phyloP scores from a whole-genome alignment of 441 rosid genomes.

The Isatis lusitanica region DNA sequence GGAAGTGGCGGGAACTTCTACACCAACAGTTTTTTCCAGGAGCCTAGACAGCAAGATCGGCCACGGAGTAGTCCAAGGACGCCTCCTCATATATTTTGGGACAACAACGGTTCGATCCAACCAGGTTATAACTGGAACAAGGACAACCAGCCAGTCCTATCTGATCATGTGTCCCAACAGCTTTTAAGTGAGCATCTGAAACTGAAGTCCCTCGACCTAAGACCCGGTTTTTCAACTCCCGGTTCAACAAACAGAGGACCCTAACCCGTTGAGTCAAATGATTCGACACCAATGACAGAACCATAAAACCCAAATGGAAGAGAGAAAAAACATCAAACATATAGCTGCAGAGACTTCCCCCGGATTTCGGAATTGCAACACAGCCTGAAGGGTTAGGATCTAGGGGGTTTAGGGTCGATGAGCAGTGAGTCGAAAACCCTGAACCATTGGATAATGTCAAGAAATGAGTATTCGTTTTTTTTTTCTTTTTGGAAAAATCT shows the following conservation, averaged over 20 bases:
- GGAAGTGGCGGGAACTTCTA: slow-evolving; percentile 53
- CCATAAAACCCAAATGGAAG: background rate
- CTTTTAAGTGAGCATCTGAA: slow-evolving; percentile 64
- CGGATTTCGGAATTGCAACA: slow-evolving; percentile 10
- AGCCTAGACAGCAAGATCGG: slow-evolving; percentile 49
- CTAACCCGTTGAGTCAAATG: slow-evolving; percentile 30
- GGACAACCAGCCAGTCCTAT: slow-evolving; percentile 52
- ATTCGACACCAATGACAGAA: slow-evolving; percentile 27
- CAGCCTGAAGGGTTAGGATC: slow-evolving; percentile 26
- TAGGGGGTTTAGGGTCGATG: slow-evolving; percentile 3
- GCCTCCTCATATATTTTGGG: slow-evolving; percentile 57
- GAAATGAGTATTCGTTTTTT: slow-evolving; percentile 25
- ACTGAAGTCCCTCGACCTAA: slow-evolving; percentile 61
- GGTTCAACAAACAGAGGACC: slow-evolving; percentile 46
- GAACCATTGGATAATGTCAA: slow-evolving; percentile 28
- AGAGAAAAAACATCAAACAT: background rate
- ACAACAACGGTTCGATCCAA: slow-evolving; percentile 46
- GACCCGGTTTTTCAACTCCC: slow-evolving; percentile 49
- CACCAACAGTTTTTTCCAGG: slow-evolving; percentile 48
- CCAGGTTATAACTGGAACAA: slow-evolving; percentile 45
- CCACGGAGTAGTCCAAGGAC: slow-evolving; percentile 55
- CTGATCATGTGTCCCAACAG: slow-evolving; percentile 74
- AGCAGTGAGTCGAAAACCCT: slow-evolving; percentile 7
- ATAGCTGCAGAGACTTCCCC: slow-evolving; percentile 21
- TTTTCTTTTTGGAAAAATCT: slow-evolving; percentile 22